Conservation (phyloP, 352 stramenopile genomes). For the Pythium chondricola region DNA sequence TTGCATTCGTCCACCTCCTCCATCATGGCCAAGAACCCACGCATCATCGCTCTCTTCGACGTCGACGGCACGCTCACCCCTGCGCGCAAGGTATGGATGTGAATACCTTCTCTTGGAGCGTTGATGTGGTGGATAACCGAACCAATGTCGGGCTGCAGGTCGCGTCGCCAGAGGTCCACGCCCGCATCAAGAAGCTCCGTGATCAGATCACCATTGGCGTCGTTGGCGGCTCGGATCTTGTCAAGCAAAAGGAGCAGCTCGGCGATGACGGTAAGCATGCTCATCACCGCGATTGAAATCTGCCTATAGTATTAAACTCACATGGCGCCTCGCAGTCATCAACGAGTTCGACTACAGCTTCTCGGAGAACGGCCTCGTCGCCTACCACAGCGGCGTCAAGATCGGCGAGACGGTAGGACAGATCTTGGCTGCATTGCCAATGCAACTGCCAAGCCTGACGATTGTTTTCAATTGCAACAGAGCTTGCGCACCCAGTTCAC, state of each 20-base stretch:
- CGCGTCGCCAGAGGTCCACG: conserved; percentile 89
- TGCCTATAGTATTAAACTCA: neutral
- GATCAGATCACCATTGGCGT: conserved; percentile 96
- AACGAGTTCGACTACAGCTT: conserved; percentile 98
- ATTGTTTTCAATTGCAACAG: conserved; percentile 14
- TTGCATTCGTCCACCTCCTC: conserved; percentile 1
- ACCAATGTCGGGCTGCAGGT: no score
- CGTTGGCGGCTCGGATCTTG: conserved; percentile 96
- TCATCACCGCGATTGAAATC: neutral
- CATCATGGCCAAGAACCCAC: conserved; percentile 68
- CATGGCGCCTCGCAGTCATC: conserved; percentile 49
- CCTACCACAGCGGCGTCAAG: conserved; percentile 93
- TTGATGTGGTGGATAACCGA: no score
- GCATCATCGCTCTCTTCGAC: conserved; percentile 98
- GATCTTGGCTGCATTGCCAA: neutral
- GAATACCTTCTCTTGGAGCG: no score
- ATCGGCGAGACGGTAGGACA: conserved; percentile 85
- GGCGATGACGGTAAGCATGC: conserved; percentile 80
- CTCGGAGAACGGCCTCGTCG: conserved; percentile 98
- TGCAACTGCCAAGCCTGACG: neutral
- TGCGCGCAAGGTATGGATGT: conserved; percentile 81
- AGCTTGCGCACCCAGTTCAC: conserved; percentile 93
- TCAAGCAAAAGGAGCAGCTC: conserved; percentile 99
- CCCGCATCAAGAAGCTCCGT: conserved; percentile 91
- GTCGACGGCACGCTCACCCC: conserved; percentile 98